phyloP scores from a whole-genome alignment of 495 filamentous ascomycete species.

The Podospora pseudopauciseta region DNA sequence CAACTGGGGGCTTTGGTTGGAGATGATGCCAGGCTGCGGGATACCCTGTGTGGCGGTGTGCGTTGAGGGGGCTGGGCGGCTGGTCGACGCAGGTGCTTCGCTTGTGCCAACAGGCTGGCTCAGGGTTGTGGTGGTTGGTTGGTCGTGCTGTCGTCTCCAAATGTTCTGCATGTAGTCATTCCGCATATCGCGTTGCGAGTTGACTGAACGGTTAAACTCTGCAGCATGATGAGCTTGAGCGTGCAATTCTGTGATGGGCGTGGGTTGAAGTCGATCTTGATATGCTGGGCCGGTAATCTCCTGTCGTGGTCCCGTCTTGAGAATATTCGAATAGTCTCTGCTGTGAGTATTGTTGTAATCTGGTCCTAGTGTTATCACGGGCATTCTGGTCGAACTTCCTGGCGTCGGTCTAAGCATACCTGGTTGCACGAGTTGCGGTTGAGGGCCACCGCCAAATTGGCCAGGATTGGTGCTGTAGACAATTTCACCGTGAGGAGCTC shows the following conservation, averaged over 20 bases:
- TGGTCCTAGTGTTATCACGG: slow-evolving; percentile 79
- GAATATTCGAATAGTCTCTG: slow-evolving; percentile 76
- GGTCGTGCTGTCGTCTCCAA: slow-evolving; percentile 75
- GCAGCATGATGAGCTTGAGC: slow-evolving; percentile 84
- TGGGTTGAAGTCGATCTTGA: slow-evolving; percentile 78
- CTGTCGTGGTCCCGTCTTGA: slow-evolving; percentile 70
- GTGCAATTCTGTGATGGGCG: slow-evolving; percentile 75
- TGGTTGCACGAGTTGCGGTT: slow-evolving; percentile 64
- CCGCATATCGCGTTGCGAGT: slow-evolving; percentile 69
- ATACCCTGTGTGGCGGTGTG: slow-evolving; percentile 43
- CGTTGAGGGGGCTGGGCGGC: slow-evolving; percentile 48
- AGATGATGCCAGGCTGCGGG: slow-evolving; percentile 41
- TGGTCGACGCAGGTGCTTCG: slow-evolving; percentile 43
- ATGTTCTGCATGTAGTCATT: slow-evolving; percentile 70
- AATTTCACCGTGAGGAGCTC: slow-evolving; percentile 70
- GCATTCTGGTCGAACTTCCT: slow-evolving; percentile 64
- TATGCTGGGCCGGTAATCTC: slow-evolving; percentile 87
- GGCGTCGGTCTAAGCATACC: slow-evolving; percentile 62
- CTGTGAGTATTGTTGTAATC: slow-evolving; percentile 72
- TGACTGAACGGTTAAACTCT: slow-evolving; percentile 82
- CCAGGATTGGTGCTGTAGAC: slow-evolving; percentile 74
- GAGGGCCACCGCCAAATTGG: slow-evolving; percentile 56
- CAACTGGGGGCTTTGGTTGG: slow-evolving; percentile 54
- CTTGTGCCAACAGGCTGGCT: slow-evolving; percentile 46
- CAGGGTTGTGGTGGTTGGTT: slow-evolving; percentile 51